These are phyloP conservation scores for Aspergillus latus DNA, from an alignment of 2,329 filamentous ascomycete genomes.

Conservation along the genomic window DNA sequence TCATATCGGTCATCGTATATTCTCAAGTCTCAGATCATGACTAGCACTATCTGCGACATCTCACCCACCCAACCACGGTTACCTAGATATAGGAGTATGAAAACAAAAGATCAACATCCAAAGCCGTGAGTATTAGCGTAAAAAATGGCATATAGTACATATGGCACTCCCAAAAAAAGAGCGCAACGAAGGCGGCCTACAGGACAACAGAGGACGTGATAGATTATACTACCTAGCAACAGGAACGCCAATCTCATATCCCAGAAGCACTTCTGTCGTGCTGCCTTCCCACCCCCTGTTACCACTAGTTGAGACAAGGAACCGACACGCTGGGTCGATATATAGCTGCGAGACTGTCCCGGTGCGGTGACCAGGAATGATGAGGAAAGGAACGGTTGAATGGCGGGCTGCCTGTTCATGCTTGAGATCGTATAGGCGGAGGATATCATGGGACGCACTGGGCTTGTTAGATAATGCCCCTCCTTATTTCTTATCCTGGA, in stretches of 20 bases:
- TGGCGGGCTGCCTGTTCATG: slow-evolving; percentile 66
- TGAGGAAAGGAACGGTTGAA: slow-evolving; percentile 88
- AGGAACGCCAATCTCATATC: slow-evolving; percentile 77
- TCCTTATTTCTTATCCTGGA: neutral
- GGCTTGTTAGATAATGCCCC: neutral
- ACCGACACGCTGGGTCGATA: slow-evolving; percentile 81
- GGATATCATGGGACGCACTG: slow-evolving; percentile 87
- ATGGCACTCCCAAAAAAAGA: neutral
- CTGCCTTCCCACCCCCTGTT: slow-evolving; percentile 94
- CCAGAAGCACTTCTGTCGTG: slow-evolving; percentile 84
- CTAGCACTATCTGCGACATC: neutral
- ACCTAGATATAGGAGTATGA: too few relatives aligned
- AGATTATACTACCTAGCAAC: neutral
- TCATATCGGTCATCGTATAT: neutral
- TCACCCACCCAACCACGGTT: neutral
- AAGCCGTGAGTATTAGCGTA: neutral
- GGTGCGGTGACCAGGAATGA: slow-evolving; percentile 85
- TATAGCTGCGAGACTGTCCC: slow-evolving; percentile 86
- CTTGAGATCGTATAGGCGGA: slow-evolving; percentile 85
- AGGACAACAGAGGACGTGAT: neutral
- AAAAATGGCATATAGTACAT: neutral
- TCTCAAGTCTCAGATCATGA: neutral
- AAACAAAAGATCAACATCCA: too few relatives aligned
- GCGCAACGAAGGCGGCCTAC: too few relatives aligned
- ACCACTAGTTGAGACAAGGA: slow-evolving; percentile 88